Evolutionary conservation across 345 rosid genomes (phyloP).

Genomic region (Mangifera indica): DNA sequence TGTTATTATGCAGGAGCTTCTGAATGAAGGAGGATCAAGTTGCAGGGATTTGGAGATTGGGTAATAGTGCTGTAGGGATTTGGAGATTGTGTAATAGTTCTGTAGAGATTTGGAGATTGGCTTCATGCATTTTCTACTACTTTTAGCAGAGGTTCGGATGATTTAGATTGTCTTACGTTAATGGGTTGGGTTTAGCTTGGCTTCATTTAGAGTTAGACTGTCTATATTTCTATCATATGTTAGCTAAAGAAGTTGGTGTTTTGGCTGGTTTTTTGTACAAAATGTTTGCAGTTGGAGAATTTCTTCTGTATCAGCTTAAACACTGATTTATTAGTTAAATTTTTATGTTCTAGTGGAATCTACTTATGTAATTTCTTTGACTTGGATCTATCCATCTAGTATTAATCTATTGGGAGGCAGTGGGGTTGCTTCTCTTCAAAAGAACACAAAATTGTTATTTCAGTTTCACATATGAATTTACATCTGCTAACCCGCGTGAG

Average conservation of each 20-base stretch:
- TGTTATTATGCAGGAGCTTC: constrained; percentile 34
- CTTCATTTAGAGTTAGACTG: constrained; percentile 13
- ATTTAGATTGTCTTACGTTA: constrained; percentile 16
- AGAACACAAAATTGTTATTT: background rate
- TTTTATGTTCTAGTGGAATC: constrained; percentile 13
- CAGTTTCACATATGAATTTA: background rate
- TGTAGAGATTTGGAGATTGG: constrained; percentile 26
- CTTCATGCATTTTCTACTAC: constrained; percentile 19
- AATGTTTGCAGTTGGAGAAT: constrained; percentile 44
- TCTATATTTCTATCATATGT: constrained; percentile 20
- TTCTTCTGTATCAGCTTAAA: constrained; percentile 21
- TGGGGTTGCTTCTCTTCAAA: no score
- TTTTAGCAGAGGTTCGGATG: constrained; percentile 19
- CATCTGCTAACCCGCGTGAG: no score
- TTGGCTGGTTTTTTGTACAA: constrained; percentile 42
- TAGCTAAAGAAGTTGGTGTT: constrained; percentile 28
- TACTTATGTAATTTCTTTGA: constrained; percentile 18
- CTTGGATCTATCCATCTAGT: constrained; percentile 12
- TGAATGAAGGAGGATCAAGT: constrained; percentile 52
- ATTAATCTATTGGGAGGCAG: background rate
- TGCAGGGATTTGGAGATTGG: constrained; percentile 65
- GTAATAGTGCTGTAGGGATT: constrained; percentile 32
- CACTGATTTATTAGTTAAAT: constrained; percentile 20
- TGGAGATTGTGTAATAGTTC: constrained; percentile 15
- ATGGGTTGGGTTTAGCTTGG: constrained; percentile 14